A percentile compares a stretch with the other conserved stretches of the same genome.
These are phyloP conservation scores for Salix koriyanagi DNA, from an alignment of 345 rosid genomes.

Conservation along the genomic window DNA sequence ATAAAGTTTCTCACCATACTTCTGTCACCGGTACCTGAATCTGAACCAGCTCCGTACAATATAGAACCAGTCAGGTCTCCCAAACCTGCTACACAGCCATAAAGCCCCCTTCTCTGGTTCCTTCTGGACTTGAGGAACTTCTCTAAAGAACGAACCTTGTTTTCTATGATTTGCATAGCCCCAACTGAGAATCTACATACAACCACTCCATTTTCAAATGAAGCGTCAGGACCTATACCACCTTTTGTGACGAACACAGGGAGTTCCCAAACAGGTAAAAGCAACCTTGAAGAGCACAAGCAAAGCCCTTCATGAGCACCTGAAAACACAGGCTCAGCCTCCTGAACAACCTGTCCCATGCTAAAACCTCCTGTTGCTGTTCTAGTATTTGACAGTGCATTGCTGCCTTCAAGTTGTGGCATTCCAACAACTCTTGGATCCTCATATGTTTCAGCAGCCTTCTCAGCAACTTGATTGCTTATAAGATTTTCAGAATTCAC, in stretches of 20 bases:
- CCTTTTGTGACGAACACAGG: constrained; percentile 66
- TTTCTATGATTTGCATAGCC: constrained; percentile 80
- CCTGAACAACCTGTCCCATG: constrained; percentile 99
- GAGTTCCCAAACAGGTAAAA: constrained; percentile 93
- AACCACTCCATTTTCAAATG: constrained; percentile 51
- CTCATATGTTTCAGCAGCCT: constrained; percentile 94
- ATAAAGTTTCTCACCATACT: constrained; percentile 75
- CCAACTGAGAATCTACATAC: constrained; percentile 72
- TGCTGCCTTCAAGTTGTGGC: constrained; percentile 89
- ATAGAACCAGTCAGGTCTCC: constrained; percentile 91
- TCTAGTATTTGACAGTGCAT: constrained; percentile 73
- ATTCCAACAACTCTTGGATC: constrained; percentile 94
- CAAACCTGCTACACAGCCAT: constrained; percentile 86
- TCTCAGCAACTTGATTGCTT: constrained; percentile 72
- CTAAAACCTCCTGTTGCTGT: constrained; percentile 87
- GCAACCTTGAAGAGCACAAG: constrained; percentile 83
- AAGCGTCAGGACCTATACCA: constrained; percentile 37
- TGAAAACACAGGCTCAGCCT: constrained; percentile 89
- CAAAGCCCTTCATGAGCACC: constrained; percentile 96
- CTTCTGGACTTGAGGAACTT: constrained; percentile 82
- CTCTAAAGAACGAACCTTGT: constrained; percentile 80
- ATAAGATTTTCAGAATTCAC: constrained; percentile 72
- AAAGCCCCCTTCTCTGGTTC: constrained; percentile 93
- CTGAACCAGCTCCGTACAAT: constrained; percentile 69
- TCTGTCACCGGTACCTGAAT: constrained; percentile 60